A percentile compares a stretch with the other conserved stretches of the same genome.
Conservation (phyloP, 2,329 filamentous ascomycete species). For the Colletotrichum sp. region DNA sequence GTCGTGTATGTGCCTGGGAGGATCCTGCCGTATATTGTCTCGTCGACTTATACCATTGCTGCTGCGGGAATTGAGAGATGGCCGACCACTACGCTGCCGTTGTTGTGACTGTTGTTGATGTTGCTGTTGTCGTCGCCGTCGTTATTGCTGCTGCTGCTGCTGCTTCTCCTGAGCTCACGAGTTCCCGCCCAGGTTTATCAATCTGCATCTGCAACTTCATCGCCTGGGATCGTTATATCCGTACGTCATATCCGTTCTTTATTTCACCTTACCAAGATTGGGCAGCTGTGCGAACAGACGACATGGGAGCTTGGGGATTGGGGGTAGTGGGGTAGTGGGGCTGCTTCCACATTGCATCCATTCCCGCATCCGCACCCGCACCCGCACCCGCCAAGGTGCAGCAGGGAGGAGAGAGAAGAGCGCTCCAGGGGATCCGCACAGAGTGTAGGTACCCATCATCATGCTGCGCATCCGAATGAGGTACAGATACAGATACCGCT, state of each 20-base stretch:
- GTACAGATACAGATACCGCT: not conserved
- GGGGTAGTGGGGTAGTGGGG: not conserved
- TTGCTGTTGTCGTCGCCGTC: not conserved
- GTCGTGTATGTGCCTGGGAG: not conserved
- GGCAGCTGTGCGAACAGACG: constrained; percentile 13
- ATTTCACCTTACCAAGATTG: not conserved
- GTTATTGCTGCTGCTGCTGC: not conserved
- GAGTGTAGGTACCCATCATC: not conserved
- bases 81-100: not conserved
- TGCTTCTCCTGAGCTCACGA: not conserved
- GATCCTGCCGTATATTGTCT: not conserved
- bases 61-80: not conserved
- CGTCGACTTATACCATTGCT: not conserved
- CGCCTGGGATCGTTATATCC: not conserved
- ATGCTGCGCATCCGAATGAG: not conserved
- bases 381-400: not conserved
- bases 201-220: not conserved
- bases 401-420: not conserved
- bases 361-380: not conserved
- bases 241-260: constrained; percentile 4
- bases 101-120: not conserved
- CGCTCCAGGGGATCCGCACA: not conserved
- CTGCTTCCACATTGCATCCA: not conserved
- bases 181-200: not conserved
- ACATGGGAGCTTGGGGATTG: not conserved